These are phyloP conservation scores for Dacryopinax spathularia DNA, from an alignment of 768 basidiomycete species.

Conservation along the genomic window DNA sequence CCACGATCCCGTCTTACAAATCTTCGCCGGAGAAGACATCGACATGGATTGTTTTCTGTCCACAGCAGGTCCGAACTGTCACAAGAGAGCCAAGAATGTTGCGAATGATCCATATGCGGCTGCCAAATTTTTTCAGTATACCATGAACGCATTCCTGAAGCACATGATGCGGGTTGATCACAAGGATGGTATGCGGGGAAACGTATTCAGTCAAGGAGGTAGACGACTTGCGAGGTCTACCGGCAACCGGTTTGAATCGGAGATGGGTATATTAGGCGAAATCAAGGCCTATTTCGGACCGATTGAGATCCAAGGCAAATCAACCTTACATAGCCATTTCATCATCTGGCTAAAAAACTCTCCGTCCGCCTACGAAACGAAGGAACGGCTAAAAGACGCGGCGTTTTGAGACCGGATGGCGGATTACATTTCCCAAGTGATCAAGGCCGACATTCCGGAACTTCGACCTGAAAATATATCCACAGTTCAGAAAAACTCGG, in stretches of 20 bases:
- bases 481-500: neutral
- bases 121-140: conserved; percentile 30
- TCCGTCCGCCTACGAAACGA: conserved; percentile 23
- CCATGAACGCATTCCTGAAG: conserved; percentile 23
- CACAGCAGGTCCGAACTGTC: conserved; percentile 17
- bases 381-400: conserved; percentile 14
- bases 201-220: neutral
- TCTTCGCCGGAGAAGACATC: conserved; percentile 32
- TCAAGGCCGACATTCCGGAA: neutral
- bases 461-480: neutral
- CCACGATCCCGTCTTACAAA: conserved; percentile 33
- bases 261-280: conserved; percentile 25
- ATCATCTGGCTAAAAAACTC: conserved; percentile 27
- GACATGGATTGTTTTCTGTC: conserved; percentile 28
- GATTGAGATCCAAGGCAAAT: conserved; percentile 31
- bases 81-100: conserved; percentile 19
- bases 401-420: conserved; percentile 14
- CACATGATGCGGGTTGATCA: conserved; percentile 24
- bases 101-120: conserved; percentile 31
- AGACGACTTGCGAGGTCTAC: neutral
- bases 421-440: neutral
- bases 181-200: neutral
- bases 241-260: neutral
- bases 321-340: conserved; percentile 31
- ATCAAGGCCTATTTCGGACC: conserved; percentile 26